Evolutionary conservation across 768 basidiomycete genomes (phyloP).

Genomic region (Suillus occidentalis): DNA sequence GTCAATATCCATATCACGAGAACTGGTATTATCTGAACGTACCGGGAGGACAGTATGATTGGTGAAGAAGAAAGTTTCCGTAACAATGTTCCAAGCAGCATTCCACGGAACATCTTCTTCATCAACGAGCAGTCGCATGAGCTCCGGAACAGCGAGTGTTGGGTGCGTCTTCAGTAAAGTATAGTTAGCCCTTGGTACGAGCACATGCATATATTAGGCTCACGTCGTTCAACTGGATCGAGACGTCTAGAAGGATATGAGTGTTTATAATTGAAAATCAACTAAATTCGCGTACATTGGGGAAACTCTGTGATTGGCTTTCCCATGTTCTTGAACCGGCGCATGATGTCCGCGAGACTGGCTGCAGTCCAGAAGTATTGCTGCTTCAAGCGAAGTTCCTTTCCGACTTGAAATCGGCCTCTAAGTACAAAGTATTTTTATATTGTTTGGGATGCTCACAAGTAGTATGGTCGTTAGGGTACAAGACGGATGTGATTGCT

Average conservation of each 20-base stretch:
- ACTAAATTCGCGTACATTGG: constrained; percentile 55
- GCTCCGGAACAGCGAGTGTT: constrained; percentile 90
- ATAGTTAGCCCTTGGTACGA: not conserved
- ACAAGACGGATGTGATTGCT: constrained; percentile 92
- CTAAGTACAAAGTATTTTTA: not conserved
- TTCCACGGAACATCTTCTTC: constrained; percentile 89
- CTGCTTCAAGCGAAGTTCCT: constrained; percentile 89
- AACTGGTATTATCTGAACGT: constrained; percentile 25
- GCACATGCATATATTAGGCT: constrained; percentile 19
- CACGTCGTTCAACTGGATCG: constrained; percentile 95
- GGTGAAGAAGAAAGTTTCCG: constrained; percentile 92
- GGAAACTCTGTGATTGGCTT: constrained; percentile 80
- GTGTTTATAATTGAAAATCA: constrained; percentile 5
- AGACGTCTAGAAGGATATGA: constrained; percentile 53
- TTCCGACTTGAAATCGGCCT: constrained; percentile 55
- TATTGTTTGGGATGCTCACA: constrained; percentile 36
- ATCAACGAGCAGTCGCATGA: constrained; percentile 90
- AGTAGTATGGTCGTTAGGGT: constrained; percentile 90
- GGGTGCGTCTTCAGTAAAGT: constrained; percentile 75
- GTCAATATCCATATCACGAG: not conserved
- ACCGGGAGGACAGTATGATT: constrained; percentile 93
- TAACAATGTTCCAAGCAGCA: constrained; percentile 84
- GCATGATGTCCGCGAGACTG: constrained; percentile 83
- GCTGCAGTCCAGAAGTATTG: constrained; percentile 97
- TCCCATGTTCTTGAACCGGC: constrained; percentile 89